These are phyloP conservation scores for Lobosporangium transversale DNA, from an alignment of 192 early-diverging fungal species.

Conservation along the genomic window DNA sequence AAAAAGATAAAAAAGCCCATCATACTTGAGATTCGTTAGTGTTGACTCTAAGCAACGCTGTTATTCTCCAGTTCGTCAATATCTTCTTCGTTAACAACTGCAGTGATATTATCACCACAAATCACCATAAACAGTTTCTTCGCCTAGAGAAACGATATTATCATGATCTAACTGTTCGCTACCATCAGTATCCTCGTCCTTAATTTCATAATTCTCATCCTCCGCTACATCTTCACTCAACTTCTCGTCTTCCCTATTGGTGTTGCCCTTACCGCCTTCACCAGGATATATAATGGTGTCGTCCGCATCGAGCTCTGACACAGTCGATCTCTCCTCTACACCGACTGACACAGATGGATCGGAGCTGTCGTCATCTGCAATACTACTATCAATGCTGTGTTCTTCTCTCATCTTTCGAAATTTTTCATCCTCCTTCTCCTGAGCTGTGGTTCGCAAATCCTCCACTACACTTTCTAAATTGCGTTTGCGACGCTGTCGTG, in stretches of 20 bases:
- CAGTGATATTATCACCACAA: neutral
- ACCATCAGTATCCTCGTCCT: constrained; percentile 33
- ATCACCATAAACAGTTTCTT: constrained; percentile 37
- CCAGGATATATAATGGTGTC: too few relatives aligned
- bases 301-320: constrained; percentile 2
- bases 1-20: too few relatives aligned
- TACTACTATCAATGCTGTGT: neutral
- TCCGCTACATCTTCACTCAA: constrained; percentile 31
- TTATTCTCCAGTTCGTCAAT: constrained; percentile 12
- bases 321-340: neutral
- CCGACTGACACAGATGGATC: neutral
- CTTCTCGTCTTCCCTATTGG: constrained; percentile 20
- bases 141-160: constrained; percentile 29
- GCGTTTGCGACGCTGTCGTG: constrained; percentile 39
- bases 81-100: neutral
- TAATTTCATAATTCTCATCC: constrained; percentile 46
- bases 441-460: constrained; percentile 8
- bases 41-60: too few relatives aligned
- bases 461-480: constrained; percentile 39
- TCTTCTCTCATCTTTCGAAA: neutral
- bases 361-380: neutral
- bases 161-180: constrained; percentile 34
- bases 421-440: constrained; percentile 35
- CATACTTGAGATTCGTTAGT: too few relatives aligned
- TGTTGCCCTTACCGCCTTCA: constrained; percentile 31